A percentile compares a stretch with the other conserved stretches of the same genome.
These are phyloP conservation scores for Ophiostoma ulmi DNA, from an alignment of 2,329 filamentous ascomycete genomes.

Conservation along the genomic window DNA sequence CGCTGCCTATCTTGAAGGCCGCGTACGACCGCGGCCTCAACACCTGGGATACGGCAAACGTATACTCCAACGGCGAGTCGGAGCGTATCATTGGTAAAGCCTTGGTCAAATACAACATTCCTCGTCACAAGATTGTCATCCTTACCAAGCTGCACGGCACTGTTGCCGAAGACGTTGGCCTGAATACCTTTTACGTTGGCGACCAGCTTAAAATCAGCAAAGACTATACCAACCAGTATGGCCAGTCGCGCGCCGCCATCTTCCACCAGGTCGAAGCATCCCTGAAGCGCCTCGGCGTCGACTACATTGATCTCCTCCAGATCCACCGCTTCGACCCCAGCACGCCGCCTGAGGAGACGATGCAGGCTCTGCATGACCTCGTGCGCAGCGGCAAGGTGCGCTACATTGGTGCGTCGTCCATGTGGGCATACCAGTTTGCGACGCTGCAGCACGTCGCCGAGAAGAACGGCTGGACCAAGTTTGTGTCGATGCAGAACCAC, in stretches of 20 bases:
- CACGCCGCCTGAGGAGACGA: constrained; percentile 50
- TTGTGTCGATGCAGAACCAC: constrained; percentile 52
- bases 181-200: constrained; percentile 26
- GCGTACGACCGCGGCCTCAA: constrained; percentile 58
- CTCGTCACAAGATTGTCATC: constrained; percentile 52
- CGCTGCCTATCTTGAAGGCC: constrained; percentile 54
- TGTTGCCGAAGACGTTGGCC: constrained; percentile 43
- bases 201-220: constrained; percentile 26
- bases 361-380: constrained; percentile 54
- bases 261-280: constrained; percentile 59
- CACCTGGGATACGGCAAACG: constrained; percentile 51
- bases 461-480: constrained; percentile 50
- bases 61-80: constrained; percentile 52
- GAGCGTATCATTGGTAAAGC: constrained; percentile 54
- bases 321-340: constrained; percentile 51
- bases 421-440: constrained; percentile 43
- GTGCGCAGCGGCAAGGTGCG: constrained; percentile 49
- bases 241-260: constrained; percentile 58
- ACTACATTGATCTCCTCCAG: constrained; percentile 54
- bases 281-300: constrained; percentile 47
- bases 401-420: constrained; percentile 43
- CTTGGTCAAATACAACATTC: constrained; percentile 53
- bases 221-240: constrained; percentile 32
- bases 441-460: constrained; percentile 47
- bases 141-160: constrained; percentile 52